Conservation (phyloP, 345 rosid genomes). For the Ailanthus altissimus region DNA sequence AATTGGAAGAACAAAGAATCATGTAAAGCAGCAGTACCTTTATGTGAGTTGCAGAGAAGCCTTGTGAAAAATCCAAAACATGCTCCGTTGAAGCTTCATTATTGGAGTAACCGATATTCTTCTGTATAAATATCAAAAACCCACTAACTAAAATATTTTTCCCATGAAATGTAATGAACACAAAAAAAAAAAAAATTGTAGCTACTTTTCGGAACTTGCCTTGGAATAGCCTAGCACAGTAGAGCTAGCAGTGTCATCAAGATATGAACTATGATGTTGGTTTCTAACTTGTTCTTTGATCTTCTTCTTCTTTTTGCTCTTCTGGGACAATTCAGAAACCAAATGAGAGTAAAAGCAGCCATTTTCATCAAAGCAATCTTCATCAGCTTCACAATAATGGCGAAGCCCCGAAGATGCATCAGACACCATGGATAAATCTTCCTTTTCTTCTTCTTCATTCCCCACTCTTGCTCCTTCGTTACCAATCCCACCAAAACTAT, state of each 20-base stretch:
- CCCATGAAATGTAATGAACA: neutral
- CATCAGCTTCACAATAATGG: slow-evolving; percentile 40
- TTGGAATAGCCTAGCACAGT: slow-evolving; percentile 37
- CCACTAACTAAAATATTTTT: slow-evolving; percentile 5
- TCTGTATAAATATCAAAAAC: slow-evolving; percentile 33
- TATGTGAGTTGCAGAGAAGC: slow-evolving; percentile 46
- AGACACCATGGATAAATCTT: slow-evolving; percentile 80
- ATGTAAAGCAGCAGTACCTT: slow-evolving; percentile 32
- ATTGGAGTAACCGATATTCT: slow-evolving; percentile 17
- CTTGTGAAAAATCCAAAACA: slow-evolving; percentile 45
- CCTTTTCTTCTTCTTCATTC: slow-evolving; percentile 46
- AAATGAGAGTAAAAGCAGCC: slow-evolving; percentile 22
- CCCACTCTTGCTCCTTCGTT: slow-evolving; percentile 21
- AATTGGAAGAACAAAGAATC: neutral
- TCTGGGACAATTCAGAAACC: slow-evolving; percentile 31
- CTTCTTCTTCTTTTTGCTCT: slow-evolving; percentile 41
- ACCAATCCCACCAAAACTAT: slow-evolving; percentile 29
- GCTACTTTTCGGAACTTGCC: slow-evolving; percentile 37
- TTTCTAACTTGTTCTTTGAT: slow-evolving; percentile 33
- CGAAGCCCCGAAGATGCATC: slow-evolving; percentile 91
- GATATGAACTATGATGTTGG: slow-evolving; percentile 41
- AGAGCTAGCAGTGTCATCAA: slow-evolving; percentile 87
- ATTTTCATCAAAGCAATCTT: slow-evolving; percentile 41
- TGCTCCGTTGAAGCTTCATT: slow-evolving; percentile 41
- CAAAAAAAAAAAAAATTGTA: neutral